phyloP scores from a whole-genome alignment of 164 flowering plant species.

The Kingdonia uniflora region DNA sequence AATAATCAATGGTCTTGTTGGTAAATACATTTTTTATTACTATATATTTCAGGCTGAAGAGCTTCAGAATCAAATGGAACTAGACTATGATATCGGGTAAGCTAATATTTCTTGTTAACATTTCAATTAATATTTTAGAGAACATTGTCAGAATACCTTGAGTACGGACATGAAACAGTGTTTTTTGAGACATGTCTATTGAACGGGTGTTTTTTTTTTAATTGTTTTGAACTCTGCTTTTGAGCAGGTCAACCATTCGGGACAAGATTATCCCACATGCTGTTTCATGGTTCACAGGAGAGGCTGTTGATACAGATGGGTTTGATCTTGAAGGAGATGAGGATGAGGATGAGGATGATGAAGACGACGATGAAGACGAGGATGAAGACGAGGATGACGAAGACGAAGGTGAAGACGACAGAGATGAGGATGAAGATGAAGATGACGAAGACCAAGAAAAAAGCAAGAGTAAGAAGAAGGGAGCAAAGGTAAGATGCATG shows the following conservation, averaged over 20 bases:
- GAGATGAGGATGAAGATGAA: conserved; percentile 30
- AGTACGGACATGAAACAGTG: neutral
- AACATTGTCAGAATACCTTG: neutral
- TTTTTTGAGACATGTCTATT: no score
- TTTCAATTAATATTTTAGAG: neutral
- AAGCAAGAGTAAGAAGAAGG: conserved; percentile 29
- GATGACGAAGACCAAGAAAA: conserved; percentile 24
- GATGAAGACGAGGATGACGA: conserved; percentile 58
- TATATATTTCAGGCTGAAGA: conserved; percentile 25
- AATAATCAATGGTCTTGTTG: neutral
- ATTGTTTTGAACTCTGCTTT: neutral
- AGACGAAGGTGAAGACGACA: conserved; percentile 53
- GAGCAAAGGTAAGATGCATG: conserved; percentile 20
- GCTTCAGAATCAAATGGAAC: conserved; percentile 38
- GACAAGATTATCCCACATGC: conserved; percentile 90
- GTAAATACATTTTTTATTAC: neutral
- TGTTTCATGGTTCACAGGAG: conserved; percentile 83
- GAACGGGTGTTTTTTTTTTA: neutral
- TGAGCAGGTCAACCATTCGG: conserved; percentile 65
- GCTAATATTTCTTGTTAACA: neutral
- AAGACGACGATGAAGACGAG: conserved; percentile 34
- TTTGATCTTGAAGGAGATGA: conserved; percentile 33
- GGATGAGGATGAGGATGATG: conserved; percentile 47
- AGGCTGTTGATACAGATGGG: conserved; percentile 58
- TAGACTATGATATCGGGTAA: conserved; percentile 40